Evolutionary conservation across 192 early-diverging fungal species (phyloP).

Genomic region (Entomortierella chlamydospora): DNA sequence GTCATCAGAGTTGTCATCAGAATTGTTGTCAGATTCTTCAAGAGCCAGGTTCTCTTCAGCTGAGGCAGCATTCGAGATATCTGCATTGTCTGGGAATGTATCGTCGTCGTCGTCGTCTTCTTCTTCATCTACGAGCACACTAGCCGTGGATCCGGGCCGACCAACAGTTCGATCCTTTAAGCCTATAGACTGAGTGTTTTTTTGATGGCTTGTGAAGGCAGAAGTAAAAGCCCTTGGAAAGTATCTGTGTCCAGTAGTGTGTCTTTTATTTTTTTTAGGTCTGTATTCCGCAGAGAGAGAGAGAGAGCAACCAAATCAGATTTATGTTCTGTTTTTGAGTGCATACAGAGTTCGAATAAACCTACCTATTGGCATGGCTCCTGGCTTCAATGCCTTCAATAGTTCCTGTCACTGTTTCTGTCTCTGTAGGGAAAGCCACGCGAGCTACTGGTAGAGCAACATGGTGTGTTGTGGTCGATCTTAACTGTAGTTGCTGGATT

Average conservation of each 20-base stretch:
- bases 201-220: no score
- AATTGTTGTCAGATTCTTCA: constrained; percentile 3
- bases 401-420: background rate
- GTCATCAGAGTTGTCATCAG: background rate
- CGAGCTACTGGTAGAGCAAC: background rate
- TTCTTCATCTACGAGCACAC: constrained; percentile 9
- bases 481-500: no score
- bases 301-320: background rate
- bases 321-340: background rate
- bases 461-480: no score
- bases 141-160: no score
- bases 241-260: no score
- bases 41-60: background rate
- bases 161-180: no score
- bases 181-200: no score
- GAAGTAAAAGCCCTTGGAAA: no score
- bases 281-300: no score
- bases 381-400: background rate
- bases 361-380: constrained; percentile 6
- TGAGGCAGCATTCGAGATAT: constrained; percentile 9
- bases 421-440: background rate
- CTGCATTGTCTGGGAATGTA: constrained; percentile 15
- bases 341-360: background rate
- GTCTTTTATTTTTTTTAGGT: no score
- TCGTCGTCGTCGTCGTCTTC: constrained; percentile 10